These are phyloP conservation scores for Corymbia citriodora DNA, from an alignment of 441 rosid genomes.

Conservation along the genomic window DNA sequence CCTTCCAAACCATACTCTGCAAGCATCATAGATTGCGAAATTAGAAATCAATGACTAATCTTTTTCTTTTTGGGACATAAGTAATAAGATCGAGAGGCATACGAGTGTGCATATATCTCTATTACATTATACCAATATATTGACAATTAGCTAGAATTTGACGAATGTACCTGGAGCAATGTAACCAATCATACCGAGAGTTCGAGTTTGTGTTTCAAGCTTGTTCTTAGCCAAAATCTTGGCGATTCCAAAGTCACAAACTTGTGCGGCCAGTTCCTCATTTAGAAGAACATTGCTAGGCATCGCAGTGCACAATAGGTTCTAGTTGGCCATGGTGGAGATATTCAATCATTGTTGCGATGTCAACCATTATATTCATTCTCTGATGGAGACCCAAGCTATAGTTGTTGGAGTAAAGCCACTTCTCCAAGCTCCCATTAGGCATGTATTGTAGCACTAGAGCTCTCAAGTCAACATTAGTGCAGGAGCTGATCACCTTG, in stretches of 20 bases:
- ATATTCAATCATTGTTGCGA: neutral
- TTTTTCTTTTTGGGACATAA: neutral
- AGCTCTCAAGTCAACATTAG: neutral
- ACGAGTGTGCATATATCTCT: neutral
- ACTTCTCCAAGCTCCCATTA: neutral
- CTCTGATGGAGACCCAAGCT: too few relatives aligned
- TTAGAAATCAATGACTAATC: neutral
- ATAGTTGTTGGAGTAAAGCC: neutral
- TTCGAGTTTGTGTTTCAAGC: neutral
- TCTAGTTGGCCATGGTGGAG: neutral
- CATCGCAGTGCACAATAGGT: neutral
- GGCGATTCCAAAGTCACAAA: conserved; percentile 20
- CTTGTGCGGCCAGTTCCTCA: conserved; percentile 16
- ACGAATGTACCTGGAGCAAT: conserved; percentile 8
- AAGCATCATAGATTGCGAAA: neutral
- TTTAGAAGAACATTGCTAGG: conserved; percentile 13
- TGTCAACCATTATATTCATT: neutral
- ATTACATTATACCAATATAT: neutral
- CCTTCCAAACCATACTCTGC: neutral
- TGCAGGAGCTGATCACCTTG: neutral
- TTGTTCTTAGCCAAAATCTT: neutral
- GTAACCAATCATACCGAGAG: conserved; percentile 18
- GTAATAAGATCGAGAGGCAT: neutral
- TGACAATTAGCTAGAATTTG: neutral
- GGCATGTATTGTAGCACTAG: neutral